Conservation (phyloP, 768 basidiomycete genomes). For the Phylloporus rhodoxanthus region DNA sequence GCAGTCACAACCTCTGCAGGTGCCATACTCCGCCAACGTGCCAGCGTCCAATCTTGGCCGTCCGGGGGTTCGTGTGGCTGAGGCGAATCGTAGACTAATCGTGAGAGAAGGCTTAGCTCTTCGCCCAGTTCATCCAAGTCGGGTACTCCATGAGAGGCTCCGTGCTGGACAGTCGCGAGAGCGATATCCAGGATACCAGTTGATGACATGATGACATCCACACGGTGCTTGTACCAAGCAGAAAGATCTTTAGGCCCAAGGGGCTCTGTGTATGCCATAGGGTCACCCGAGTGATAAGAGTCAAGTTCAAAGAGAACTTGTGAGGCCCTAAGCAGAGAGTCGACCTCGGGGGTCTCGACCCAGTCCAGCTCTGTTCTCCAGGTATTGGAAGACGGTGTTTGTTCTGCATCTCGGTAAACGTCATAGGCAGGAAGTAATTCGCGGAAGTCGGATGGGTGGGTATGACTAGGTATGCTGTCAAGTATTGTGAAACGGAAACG, state of each 20-base stretch:
- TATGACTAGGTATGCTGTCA: slow-evolving; percentile 68
- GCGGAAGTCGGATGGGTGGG: slow-evolving; percentile 54
- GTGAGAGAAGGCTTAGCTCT: slow-evolving; percentile 81
- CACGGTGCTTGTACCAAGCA: slow-evolving; percentile 69
- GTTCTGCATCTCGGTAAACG: slow-evolving; percentile 40
- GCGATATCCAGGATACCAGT: slow-evolving; percentile 79
- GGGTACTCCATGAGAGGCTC: slow-evolving; percentile 71
- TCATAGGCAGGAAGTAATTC: slow-evolving; percentile 63
- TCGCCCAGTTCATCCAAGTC: slow-evolving; percentile 84
- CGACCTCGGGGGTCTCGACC: slow-evolving; percentile 46
- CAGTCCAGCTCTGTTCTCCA: slow-evolving; percentile 58
- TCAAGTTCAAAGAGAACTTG: slow-evolving; percentile 14
- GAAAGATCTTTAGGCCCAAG: slow-evolving; percentile 39
- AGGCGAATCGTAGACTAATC: slow-evolving; percentile 79
- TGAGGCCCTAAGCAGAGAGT: slow-evolving; percentile 34
- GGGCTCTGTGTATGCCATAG: slow-evolving; percentile 5
- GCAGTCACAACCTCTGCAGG: slow-evolving; percentile 61
- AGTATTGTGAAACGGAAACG: slow-evolving; percentile 67
- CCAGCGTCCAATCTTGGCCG: slow-evolving; percentile 69
- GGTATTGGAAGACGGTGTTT: slow-evolving; percentile 20
- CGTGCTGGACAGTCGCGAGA: slow-evolving; percentile 77
- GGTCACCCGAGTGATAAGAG: slow-evolving; percentile 7
- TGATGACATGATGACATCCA: slow-evolving; percentile 52
- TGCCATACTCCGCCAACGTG: slow-evolving; percentile 64
- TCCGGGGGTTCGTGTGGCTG: slow-evolving; percentile 36